Base-by-base conservation (phyloP, 2,329 filamentous ascomycete species). In the Nigrograna mackinnonii region DNA sequence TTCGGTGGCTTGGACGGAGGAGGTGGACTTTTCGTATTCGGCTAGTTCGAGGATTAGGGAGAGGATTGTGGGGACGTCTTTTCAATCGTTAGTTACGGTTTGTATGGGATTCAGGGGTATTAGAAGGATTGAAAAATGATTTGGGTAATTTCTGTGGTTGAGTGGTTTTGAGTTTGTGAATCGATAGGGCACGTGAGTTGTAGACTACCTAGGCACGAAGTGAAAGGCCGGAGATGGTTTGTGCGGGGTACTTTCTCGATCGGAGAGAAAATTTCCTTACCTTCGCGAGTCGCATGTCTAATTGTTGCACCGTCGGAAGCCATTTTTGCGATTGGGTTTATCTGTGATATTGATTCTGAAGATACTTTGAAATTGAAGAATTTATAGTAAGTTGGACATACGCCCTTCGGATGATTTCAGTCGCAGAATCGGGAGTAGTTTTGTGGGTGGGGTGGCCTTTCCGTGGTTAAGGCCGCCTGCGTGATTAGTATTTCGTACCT, bases 1-100 rank as follows among this genome's bases (percentile, higher is more conserved):
- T 50, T 87, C 80, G 19, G 91, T 97, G 0, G 92, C 91, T 64
- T 89, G 79, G 52, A 95, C 90, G 52, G 76, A 74, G 55, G 85
- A 75, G 3, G 85, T 75, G 59, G 87, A 87, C 20, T 92, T 84
- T 68, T 96, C 91, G 74, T 96, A 96, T 56, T 85, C 82, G 54
- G 92, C 92, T 6, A 97, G 84, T 63, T 91, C 92, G 41, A 83
- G 80, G 70, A 97, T 91, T 61, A 96, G 78, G 53, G 77, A 71
- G 19, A 96, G 82, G 66, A 97, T 96, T n/a, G 77, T 76, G 18
- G 85, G 81, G 43, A 95, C 82, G 61, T 97, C 92, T n/a, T n/a
- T n/a, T n/a, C n/a, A n/a, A n/a, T n/a, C n/a, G n/a, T n/a, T n/a
- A n/a, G n/a, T n/a, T n/a, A n/a, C n/a, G n/a, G n/a, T n/a, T n/a